Base-by-base conservation (phyloP, 768 basidiomycete genomes). In the Leccinum uliginosum region DNA sequence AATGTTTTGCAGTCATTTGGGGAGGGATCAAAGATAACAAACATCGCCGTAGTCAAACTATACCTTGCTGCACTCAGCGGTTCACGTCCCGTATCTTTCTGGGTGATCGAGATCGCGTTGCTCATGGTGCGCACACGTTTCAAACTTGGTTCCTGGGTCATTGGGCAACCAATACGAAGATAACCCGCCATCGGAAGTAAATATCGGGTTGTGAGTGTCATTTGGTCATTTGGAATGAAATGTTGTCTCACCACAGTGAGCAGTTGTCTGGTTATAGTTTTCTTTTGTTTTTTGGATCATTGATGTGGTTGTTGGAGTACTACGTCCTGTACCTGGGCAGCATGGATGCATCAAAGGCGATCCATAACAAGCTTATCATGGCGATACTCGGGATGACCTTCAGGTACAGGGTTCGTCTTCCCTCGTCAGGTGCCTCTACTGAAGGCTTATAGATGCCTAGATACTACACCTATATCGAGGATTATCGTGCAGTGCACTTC, bases 111-210 rank as follows among this genome's bases (percentile, higher is more conserved):
- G 14, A 24, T 54, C 30, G 24, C 26, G 15, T 27, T 54, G 2
- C 21, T 54, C 34, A 5, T 54, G 47, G 7, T 51, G 34, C 26
- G n/a, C 11, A 17, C n/a, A 51, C 24, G 3, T 27, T 50, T 9
- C 53, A 54, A 35, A 54, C 46, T 10, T 54, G 53, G 53, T 54
- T 54, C 32, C 53, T 54, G 3, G 53, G 32, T 2, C 11, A 54
- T 21, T 50, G 53, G 53, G 53, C 53, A 4, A 50, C 34, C 53
- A 50, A 15, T 54, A 54, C 14, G 46, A 54, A 50, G 46, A 27
- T 27, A 32, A 54, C 8, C 32, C 46, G 8, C 32, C 47, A 4
- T 51, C 53, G 5, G 47, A 51, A 35, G 48, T 54, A 15, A 54
- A 51, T 14, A 8, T 21, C 21, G 19, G 32, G 9, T 52, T 52